These are phyloP conservation scores for Chloris gayana DNA, from an alignment of 176 grass and related monocot genomes.

Conservation along the genomic window DNA sequence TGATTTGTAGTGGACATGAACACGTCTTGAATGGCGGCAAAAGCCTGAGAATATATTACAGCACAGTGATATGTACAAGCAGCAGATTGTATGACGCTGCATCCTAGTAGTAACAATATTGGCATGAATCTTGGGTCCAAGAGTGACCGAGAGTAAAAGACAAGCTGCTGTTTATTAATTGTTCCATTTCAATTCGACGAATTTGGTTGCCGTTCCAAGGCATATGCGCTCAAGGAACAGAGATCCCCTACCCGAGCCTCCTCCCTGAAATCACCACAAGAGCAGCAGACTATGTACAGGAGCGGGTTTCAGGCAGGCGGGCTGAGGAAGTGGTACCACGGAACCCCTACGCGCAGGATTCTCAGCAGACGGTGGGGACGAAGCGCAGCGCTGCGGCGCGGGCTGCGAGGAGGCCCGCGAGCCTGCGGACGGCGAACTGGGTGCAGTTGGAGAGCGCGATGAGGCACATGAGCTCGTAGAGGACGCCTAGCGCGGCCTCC, in stretches of 20 bases:
- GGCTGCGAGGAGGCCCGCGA: slow-evolving; percentile 39
- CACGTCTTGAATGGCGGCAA: neutral
- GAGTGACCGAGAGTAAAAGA: slow-evolving; percentile 2
- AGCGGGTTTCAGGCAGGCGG: slow-evolving; percentile 4
- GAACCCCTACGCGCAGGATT: neutral
- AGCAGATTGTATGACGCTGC: neutral
- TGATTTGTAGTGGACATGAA: no score
- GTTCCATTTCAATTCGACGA: slow-evolving; percentile 45
- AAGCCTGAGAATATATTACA: neutral
- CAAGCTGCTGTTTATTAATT: slow-evolving; percentile 1
- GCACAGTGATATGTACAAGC: slow-evolving; percentile 7
- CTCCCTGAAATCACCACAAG: slow-evolving; percentile 2
- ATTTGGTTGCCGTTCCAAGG: slow-evolving; percentile 22
- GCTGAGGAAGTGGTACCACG: neutral
- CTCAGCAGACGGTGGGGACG: slow-evolving; percentile 48
- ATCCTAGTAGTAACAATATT: neutral
- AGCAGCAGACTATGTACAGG: slow-evolving; percentile 32
- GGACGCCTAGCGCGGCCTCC: slow-evolving; percentile 35
- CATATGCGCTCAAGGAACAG: neutral
- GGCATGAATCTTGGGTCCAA: slow-evolving; percentile 25
- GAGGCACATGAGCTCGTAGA: slow-evolving; percentile 66
- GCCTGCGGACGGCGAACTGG: slow-evolving; percentile 58
- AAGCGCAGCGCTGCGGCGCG: slow-evolving; percentile 45
- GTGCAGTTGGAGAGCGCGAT: slow-evolving; percentile 68
- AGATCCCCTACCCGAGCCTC: neutral